Conservation (phyloP, 2,329 filamentous ascomycete species). For the Diplodia seriata region DNA sequence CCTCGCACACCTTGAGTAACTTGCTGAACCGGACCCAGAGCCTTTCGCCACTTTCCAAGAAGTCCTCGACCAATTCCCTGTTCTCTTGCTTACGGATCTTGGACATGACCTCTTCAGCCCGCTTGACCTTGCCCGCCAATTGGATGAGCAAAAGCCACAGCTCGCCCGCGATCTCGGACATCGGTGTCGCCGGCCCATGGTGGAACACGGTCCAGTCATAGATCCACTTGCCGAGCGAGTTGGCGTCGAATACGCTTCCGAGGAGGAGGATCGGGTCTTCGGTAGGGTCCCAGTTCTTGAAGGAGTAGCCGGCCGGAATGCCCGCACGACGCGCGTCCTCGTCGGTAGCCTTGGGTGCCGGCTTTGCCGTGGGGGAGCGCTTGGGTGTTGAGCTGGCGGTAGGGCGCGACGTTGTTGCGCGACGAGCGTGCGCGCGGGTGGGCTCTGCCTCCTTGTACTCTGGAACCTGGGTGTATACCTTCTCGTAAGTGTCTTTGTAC, state of each 20-base stretch:
- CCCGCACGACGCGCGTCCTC: constrained; percentile 68
- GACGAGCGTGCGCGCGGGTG: constrained; percentile 59
- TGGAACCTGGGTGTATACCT: constrained; percentile 57
- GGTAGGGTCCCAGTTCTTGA: constrained; percentile 97
- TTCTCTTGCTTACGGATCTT: constrained; percentile 76
- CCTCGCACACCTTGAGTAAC: constrained; percentile 88
- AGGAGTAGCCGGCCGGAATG: constrained; percentile 88
- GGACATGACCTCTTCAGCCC: constrained; percentile 77
- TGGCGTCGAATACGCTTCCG: constrained; percentile 95
- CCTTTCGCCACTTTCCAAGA: constrained; percentile 86
- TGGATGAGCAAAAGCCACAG: constrained; percentile 95
- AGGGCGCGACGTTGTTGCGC: constrained; percentile 59
- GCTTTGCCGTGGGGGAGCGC: constrained; percentile 44
- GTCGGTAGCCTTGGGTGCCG: constrained; percentile 58
- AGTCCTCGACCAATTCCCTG: constrained; percentile 84
- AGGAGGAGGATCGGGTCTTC: constrained; percentile 94
- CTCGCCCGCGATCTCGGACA: constrained; percentile 90
- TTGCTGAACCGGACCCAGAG: constrained; percentile 84
- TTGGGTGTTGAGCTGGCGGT: constrained; percentile 49
- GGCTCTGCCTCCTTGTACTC: constrained; percentile 52
- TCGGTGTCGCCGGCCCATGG: constrained; percentile 79
- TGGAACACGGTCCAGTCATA: constrained; percentile 99
- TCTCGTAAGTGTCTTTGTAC: constrained; percentile 62
- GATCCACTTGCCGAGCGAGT: constrained; percentile 98
- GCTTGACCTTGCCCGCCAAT: constrained; percentile 90